Evolutionary conservation across 257 asterid genomes (phyloP).

Genomic region (Nicotiana knightiana): DNA sequence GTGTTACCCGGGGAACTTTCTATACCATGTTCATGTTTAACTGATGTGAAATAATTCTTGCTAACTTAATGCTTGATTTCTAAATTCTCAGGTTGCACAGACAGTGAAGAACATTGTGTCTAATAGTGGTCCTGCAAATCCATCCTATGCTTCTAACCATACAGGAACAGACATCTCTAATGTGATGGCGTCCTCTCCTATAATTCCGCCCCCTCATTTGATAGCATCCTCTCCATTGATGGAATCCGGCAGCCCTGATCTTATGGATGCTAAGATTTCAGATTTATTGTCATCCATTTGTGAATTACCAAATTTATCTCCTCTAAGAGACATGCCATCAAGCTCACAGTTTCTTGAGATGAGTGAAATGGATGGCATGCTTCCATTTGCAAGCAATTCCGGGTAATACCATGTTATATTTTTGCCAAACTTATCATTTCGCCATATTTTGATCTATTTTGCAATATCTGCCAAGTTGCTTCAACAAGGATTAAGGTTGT

Average conservation of each 20-base stretch:
- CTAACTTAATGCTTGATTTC: background rate
- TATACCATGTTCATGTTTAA: background rate
- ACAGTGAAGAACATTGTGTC: background rate
- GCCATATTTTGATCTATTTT: background rate
- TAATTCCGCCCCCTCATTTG: background rate
- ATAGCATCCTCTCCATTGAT: background rate
- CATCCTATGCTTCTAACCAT: background rate
- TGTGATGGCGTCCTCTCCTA: background rate
- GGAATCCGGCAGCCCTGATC: background rate
- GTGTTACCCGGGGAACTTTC: conserved; percentile 13
- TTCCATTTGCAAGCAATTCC: conserved; percentile 24
- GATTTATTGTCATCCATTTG: background rate
- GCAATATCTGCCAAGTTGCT: background rate
- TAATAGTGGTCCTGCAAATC: background rate
- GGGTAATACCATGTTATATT: conserved; percentile 23
- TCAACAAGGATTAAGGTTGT: background rate
- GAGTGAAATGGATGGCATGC: conserved; percentile 16
- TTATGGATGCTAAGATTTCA: conserved; percentile 5
- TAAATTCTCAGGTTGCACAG: background rate
- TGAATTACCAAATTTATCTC: background rate
- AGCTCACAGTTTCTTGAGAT: conserved; percentile 1
- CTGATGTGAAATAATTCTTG: background rate
- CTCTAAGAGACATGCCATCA: conserved; percentile 1
- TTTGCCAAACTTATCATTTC: background rate
- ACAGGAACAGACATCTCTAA: background rate